phyloP scores from a whole-genome alignment of 331 rosid species.

The Quercus tomentella region DNA sequence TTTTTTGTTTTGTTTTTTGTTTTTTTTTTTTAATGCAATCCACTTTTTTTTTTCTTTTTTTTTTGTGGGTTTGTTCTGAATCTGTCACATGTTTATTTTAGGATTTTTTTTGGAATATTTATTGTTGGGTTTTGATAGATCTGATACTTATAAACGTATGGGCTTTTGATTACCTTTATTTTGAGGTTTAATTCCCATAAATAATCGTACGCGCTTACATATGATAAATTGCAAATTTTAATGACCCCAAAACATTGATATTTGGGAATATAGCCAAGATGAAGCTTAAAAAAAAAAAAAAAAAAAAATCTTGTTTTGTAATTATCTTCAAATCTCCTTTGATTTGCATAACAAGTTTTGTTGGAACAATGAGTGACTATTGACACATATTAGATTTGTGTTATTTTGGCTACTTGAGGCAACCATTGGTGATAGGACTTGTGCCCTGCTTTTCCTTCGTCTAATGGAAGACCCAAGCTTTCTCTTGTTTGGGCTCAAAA shows the following conservation, averaged over 20 bases:
- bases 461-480: neutral
- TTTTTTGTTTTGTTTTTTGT: neutral
- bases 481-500: neutral
- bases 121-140: neutral
- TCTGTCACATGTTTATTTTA: neutral
- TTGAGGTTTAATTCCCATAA: neutral
- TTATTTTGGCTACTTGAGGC: neutral
- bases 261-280: neutral
- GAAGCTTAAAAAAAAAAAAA: neutral
- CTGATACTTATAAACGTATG: neutral
- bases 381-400: neutral
- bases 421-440: neutral
- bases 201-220: neutral
- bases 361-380: neutral
- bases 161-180: neutral
- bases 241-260: neutral
- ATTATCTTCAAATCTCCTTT: neutral
- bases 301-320: neutral
- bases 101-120: neutral
- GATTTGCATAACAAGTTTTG: neutral
- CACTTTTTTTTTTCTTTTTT: too few species aligned
- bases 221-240: neutral
- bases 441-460: neutral
- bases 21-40: neutral
- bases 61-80: neutral